These are phyloP conservation scores for Erigeron canadensis DNA, from an alignment of 129 eudicot genomes.

Conservation along the genomic window DNA sequence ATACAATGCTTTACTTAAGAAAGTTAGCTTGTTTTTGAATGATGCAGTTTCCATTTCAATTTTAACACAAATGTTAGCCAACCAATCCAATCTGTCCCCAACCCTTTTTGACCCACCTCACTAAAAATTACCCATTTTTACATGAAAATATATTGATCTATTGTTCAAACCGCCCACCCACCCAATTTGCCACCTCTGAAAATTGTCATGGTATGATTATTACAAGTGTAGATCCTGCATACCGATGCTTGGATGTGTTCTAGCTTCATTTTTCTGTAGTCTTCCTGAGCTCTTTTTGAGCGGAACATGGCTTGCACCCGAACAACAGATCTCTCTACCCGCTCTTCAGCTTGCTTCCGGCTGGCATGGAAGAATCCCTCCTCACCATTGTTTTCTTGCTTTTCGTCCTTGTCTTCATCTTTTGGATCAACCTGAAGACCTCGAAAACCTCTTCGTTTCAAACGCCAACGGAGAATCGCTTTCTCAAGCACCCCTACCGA, in stretches of 20 bases:
- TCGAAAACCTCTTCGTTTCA: constrained; percentile 83
- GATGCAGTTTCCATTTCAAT: not conserved
- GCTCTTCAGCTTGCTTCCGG: constrained; percentile 91
- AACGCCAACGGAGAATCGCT: constrained; percentile 86
- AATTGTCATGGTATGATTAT: not conserved
- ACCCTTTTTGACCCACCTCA: constrained; percentile 5
- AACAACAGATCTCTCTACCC: constrained; percentile 94
- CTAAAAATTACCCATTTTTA: not conserved
- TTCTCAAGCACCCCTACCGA: constrained; percentile 97
- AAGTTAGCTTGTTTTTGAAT: not conserved
- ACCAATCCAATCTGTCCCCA: not conserved
- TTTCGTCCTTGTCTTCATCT: constrained; percentile 25
- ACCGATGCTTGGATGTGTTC: constrained; percentile 69
- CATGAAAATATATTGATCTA: not conserved
- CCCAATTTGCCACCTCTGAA: constrained; percentile 15
- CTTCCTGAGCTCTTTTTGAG: constrained; percentile 82
- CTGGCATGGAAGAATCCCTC: constrained; percentile 89
- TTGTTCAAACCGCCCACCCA: not conserved
- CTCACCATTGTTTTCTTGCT: constrained; percentile 50
- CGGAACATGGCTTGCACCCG: constrained; percentile 97
- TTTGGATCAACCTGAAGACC: constrained; percentile 63
- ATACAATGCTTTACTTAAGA: not conserved
- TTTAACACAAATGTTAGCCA: not conserved
- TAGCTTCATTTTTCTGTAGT: constrained; percentile 77
- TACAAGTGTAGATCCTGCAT: constrained; percentile 15